Evolutionary conservation across 192 early-diverging fungal genomes (phyloP).

Genomic region (Coemansia aciculifera): DNA sequence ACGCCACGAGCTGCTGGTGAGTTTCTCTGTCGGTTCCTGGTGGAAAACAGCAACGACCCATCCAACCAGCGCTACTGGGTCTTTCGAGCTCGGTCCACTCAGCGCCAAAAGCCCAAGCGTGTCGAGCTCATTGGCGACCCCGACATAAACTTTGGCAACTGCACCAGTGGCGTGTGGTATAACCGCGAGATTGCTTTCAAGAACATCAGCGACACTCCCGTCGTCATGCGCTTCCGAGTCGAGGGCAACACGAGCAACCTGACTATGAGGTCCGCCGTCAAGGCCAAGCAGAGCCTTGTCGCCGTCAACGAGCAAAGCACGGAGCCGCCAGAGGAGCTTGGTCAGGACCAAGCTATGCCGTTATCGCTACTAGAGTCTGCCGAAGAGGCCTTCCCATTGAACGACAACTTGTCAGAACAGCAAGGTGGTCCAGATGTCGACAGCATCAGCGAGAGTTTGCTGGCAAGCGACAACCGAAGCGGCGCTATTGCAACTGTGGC

Average conservation of each 20-base stretch:
- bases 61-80: slow-evolving; percentile 76
- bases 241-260: slow-evolving; percentile 38
- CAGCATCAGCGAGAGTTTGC: not conserved
- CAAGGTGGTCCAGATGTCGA: not conserved
- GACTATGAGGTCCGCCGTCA: slow-evolving; percentile 26
- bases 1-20: slow-evolving; percentile 87
- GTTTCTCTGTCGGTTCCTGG: slow-evolving; percentile 82
- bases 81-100: slow-evolving; percentile 72
- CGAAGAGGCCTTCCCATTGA: not conserved
- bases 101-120: slow-evolving; percentile 70
- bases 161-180: slow-evolving; percentile 86
- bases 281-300: not conserved
- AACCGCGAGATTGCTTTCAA: slow-evolving; percentile 75
- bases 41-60: slow-evolving; percentile 90
- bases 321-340: not conserved
- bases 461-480: not conserved
- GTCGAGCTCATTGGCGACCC: slow-evolving; percentile 63
- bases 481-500: slow-evolving; percentile 1
- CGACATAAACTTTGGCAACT: slow-evolving; percentile 90
- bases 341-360: not conserved
- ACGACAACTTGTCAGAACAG: not conserved
- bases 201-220: slow-evolving; percentile 72
- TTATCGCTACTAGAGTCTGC: not conserved
- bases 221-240: slow-evolving; percentile 75
- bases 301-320: not conserved